Evolutionary conservation across 2,329 filamentous ascomycete species (phyloP).

Genomic region (Amphichorda felina): DNA sequence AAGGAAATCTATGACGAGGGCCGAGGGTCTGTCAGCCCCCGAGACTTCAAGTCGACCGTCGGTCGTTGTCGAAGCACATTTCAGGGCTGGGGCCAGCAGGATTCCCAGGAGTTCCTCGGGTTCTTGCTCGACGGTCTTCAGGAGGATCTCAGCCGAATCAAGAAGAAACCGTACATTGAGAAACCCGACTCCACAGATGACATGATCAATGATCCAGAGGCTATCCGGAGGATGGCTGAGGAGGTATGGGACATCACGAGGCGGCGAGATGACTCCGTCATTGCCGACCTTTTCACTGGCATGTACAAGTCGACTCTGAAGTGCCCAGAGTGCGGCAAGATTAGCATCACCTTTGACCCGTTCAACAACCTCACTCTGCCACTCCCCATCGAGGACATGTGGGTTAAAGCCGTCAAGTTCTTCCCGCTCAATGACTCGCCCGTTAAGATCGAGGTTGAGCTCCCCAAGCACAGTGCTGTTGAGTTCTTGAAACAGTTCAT

Average conservation of each 20-base stretch:
- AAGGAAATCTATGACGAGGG: slow-evolving; percentile 66
- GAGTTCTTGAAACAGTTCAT: slow-evolving; percentile 58
- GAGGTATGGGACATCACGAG: slow-evolving; percentile 88
- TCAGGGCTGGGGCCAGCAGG: slow-evolving; percentile 90
- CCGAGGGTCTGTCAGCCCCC: slow-evolving; percentile 60
- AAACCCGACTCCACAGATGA: slow-evolving; percentile 97
- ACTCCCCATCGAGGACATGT: slow-evolving; percentile 75
- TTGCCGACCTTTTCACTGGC: slow-evolving; percentile 90
- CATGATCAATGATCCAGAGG: slow-evolving; percentile 72
- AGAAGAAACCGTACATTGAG: slow-evolving; percentile 94
- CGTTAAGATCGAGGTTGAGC: slow-evolving; percentile 63
- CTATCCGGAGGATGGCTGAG: slow-evolving; percentile 75
- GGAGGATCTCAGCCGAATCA: slow-evolving; percentile 86
- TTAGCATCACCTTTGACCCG: slow-evolving; percentile 97
- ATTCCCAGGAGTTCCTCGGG: slow-evolving; percentile 92
- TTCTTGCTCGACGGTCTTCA: slow-evolving; percentile 91
- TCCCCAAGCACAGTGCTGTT: slow-evolving; percentile 65
- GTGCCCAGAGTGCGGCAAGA: slow-evolving; percentile 82
- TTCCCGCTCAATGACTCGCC: slow-evolving; percentile 64
- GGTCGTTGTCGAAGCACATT: slow-evolving; percentile 76
- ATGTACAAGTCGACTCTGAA: slow-evolving; percentile 97
- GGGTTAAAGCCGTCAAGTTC: slow-evolving; percentile 64
- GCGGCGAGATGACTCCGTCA: slow-evolving; percentile 84
- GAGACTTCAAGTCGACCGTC: slow-evolving; percentile 71
- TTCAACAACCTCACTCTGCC: slow-evolving; percentile 92